Evolutionary conservation across 2,329 filamentous ascomycete genomes (phyloP).

Genomic region (Xylaria sp.): DNA sequence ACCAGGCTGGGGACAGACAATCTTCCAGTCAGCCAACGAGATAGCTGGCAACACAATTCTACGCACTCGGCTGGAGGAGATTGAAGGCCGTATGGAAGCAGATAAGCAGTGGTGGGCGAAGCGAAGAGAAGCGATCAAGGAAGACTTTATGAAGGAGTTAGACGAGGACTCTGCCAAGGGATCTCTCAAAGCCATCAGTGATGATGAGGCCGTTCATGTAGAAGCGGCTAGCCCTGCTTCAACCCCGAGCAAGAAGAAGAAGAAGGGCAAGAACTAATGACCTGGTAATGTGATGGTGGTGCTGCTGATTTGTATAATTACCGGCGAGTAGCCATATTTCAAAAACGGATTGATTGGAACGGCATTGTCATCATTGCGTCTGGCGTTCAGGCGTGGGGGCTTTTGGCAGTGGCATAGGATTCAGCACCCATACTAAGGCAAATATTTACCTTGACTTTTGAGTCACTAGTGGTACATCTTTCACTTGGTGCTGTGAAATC

Average conservation of each 20-base stretch:
- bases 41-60: slow-evolving; percentile 87
- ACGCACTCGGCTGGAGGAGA: slow-evolving; percentile 78
- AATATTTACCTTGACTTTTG: not conserved
- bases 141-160: slow-evolving; percentile 86
- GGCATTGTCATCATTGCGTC: slow-evolving; percentile 39
- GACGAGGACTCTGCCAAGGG: slow-evolving; percentile 64
- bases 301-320: slow-evolving; percentile 33
- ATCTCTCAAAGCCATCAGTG: slow-evolving; percentile 60
- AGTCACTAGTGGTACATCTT: slow-evolving; percentile 15
- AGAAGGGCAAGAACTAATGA: slow-evolving; percentile 71
- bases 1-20: slow-evolving; percentile 89
- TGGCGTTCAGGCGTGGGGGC: slow-evolving; percentile 43
- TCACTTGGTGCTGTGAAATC: not conserved
- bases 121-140: slow-evolving; percentile 77
- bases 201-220: slow-evolving; percentile 82
- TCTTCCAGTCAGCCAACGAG: slow-evolving; percentile 98
- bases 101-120: slow-evolving; percentile 96
- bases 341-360: slow-evolving; percentile 28
- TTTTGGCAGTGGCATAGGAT: slow-evolving; percentile 30
- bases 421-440: slow-evolving; percentile 19
- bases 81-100: slow-evolving; percentile 74
- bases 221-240: slow-evolving; percentile 61
- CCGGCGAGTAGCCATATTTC: slow-evolving; percentile 31
- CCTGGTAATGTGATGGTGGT: not conserved
- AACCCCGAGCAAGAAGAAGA: slow-evolving; percentile 63